Evolutionary conservation across 257 asterid species (phyloP), one percentile per base, ranked within the genome.

Genomic region (Gynochthodes officinalis): DNA sequence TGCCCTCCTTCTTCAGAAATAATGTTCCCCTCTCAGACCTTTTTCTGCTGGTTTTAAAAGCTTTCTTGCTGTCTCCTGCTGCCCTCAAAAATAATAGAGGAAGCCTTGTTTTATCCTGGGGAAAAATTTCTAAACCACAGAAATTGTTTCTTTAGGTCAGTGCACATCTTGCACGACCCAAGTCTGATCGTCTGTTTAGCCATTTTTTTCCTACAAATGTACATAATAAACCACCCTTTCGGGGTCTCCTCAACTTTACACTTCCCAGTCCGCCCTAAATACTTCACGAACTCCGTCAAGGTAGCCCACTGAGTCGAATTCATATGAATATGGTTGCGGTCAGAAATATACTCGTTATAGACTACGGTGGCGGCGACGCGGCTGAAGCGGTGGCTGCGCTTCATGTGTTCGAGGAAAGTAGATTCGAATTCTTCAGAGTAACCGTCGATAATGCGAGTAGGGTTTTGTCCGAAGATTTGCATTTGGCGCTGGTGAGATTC

Each of bases 401-500:
- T 89, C 97, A 94, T 91, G 81, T 89, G 97, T 64, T 91, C 97
- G 46, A 94, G 87, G 71, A 94, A 94, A 21, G 73, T 1, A 5
- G 27, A 27, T 64, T 91, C 99, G 39, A 91, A 94, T 78, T 94
- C 97, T 55, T 91, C 90, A 0, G 99, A 84, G 81, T 89, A 94
- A 18, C 97, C 97, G 30, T 79, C 82, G 39, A 91, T 75, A 40
- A 94, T 83, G 2, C 96, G 90, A 61, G 79, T 67, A 21, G 97
- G 87, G 78, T 94, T 89, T 75, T 94, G 95, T 23, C 97, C 99
- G 71, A 89, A 94, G 9, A 91, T 83, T 80, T 89, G 89, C 97
- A 94, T 94, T 84, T 94, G 97, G 43, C 97, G 93, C 76, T 91
- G 96, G 83, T 94, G 97, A 4, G 96, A 87, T 75, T 94, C 97